These are phyloP conservation scores for Gossypium thurberi DNA, from an alignment of 345 rosid species.

Conservation along the genomic window DNA sequence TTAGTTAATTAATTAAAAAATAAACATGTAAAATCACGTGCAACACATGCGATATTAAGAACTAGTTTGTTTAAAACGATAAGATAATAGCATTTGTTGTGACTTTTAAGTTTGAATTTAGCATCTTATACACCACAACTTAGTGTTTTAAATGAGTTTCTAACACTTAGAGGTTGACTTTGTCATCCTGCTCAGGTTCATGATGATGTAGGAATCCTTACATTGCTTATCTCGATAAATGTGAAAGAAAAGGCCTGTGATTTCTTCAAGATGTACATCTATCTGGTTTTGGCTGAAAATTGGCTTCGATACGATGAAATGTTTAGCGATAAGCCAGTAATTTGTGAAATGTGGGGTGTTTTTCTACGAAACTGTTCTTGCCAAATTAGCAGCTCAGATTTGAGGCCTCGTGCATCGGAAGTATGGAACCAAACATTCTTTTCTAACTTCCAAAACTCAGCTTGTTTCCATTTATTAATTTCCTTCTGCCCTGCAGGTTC, in stretches of 20 bases:
- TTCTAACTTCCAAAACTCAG: no score
- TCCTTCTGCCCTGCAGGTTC: slow-evolving; percentile 41
- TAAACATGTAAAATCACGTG: neutral
- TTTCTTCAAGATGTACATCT: slow-evolving; percentile 57
- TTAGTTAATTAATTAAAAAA: neutral
- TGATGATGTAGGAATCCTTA: slow-evolving; percentile 55
- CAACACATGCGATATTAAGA: neutral
- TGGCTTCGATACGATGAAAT: slow-evolving; percentile 55
- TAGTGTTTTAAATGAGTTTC: neutral
- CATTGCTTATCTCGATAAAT: slow-evolving; percentile 43
- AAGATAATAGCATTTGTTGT: neutral
- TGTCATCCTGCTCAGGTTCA: slow-evolving; percentile 38
- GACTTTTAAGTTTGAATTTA: neutral
- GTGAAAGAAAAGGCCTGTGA: slow-evolving; percentile 56
- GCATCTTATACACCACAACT: neutral
- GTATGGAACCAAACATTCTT: slow-evolving; percentile 26
- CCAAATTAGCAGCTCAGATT: slow-evolving; percentile 67
- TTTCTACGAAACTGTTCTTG: slow-evolving; percentile 66
- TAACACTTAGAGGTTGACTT: slow-evolving; percentile 4
- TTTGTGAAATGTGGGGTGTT: slow-evolving; percentile 65
- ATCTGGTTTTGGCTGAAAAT: slow-evolving; percentile 53
- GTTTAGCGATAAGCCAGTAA: slow-evolving; percentile 42
- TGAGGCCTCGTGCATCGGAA: slow-evolving; percentile 69
- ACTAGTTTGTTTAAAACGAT: neutral
- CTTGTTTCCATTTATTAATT: neutral